These are phyloP conservation scores for Monosporascus ibericus DNA, from an alignment of 2,329 filamentous ascomycete genomes.

Conservation along the genomic window DNA sequence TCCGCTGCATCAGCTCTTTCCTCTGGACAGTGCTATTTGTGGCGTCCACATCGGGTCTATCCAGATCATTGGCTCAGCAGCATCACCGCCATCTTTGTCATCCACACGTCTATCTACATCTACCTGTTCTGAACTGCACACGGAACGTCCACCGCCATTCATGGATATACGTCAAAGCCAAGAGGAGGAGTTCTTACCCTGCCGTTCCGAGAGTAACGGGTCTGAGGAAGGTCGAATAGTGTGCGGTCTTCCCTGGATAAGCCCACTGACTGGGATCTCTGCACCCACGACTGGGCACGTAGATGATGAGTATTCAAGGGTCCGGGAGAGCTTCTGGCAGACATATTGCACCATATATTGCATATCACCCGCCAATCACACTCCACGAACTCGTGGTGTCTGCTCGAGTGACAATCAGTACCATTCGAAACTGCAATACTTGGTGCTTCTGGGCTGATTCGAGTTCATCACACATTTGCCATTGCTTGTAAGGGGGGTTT, in stretches of 20 bases:
- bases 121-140: conserved; percentile 16
- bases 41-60: conserved; percentile 17
- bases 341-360: conserved; percentile 5
- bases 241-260: conserved; percentile 8
- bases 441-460: background rate
- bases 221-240: conserved; percentile 5
- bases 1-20: conserved; percentile 35
- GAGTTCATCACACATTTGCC: conserved; percentile 2
- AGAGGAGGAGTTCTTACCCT: conserved; percentile 14
- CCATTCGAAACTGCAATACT: background rate
- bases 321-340: conserved; percentile 8
- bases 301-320: conserved; percentile 14
- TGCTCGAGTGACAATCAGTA: conserved; percentile 11
- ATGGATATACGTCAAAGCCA: conserved; percentile 8
- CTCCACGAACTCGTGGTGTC: conserved; percentile 9
- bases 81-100: conserved; percentile 1
- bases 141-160: conserved; percentile 8
- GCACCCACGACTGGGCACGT: conserved; percentile 11
- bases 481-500: conserved; percentile 5
- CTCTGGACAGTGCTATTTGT: conserved; percentile 32
- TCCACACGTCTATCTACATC: background rate
- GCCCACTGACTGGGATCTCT: conserved; percentile 7
- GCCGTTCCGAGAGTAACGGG: conserved; percentile 10
- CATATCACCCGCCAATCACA: conserved; percentile 2
- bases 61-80: conserved; percentile 14